Base-by-base conservation (phyloP, 768 basidiomycete species). In the Pisolithus microcarpus region DNA sequence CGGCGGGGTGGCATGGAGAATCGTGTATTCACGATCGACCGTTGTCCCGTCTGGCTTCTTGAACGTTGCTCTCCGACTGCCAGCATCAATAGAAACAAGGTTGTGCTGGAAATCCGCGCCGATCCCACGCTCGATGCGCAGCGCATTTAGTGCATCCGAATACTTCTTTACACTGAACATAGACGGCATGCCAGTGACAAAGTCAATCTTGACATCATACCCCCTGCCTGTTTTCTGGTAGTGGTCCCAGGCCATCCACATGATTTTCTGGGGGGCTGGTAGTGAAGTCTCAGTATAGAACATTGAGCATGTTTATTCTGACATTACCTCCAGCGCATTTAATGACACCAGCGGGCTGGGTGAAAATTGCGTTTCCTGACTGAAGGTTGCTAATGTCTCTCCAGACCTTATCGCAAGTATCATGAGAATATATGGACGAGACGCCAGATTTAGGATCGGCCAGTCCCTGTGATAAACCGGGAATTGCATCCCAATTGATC, bases 131-230 rank as follows among this genome's bases (percentile, higher is more conserved):
- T 88, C 69, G 38, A 84, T 61, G 40, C 95, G 82, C 50, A 98
- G 73, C 18, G 74, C 71, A 43, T 96, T 76, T 43, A 98, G 75
- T 5, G 85, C 90, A 55, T 94, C 87, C 3, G 90, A 85, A 70
- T 98, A 99, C 67, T 98, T 94, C 62, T 93, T 92, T 49, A 96
- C 94, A 58, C 82, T 80, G 71, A 99, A 98, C 94, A 99, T 98
- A 40, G 86, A 78, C 16, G 92, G 91, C 87, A 85, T 87, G 54
- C 91, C 93, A 28, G 86, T 90, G 66, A 86, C 86, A 65, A 95
- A 95, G 52, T 89, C 80, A 54, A 87, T 63, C 46, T 80, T 73
- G 58, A 87, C 75, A 44, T 78, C 73, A 45, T 76, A 73, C 15
- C 70, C 64, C 18, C 86, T 77, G 3, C 75, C 74, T 9, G 86